These are phyloP conservation scores for Malassezia furfur DNA, from an alignment of 1,284 basidiomycete genomes.

Conservation along the genomic window DNA sequence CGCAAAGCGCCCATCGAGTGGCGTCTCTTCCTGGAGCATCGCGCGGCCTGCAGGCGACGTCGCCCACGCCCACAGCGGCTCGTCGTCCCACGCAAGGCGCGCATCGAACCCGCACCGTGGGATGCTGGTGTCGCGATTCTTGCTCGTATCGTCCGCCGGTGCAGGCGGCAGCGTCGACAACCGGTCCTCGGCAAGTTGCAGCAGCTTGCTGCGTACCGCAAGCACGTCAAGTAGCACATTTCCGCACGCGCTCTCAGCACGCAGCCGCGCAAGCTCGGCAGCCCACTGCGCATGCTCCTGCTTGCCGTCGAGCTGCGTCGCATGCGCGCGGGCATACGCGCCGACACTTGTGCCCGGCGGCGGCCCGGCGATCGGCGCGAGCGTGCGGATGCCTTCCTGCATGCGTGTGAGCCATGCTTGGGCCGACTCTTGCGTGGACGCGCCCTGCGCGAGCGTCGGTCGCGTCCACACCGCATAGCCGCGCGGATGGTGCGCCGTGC, in stretches of 20 bases:
- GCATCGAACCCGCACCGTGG: slow-evolving; percentile 24
- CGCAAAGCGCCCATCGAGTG: neutral
- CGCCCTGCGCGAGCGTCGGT: neutral
- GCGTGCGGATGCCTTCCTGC: neutral
- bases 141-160: neutral
- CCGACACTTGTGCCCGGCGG: slow-evolving; percentile 9
- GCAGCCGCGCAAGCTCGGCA: neutral
- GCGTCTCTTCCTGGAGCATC: slow-evolving; percentile 5
- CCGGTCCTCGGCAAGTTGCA: slow-evolving; percentile 24
- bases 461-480: slow-evolving; percentile 9
- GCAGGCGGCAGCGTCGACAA: slow-evolving; percentile 10
- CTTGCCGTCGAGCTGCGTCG: neutral
- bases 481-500: neutral
- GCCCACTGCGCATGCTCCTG: neutral
- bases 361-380: neutral
- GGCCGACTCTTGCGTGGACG: neutral
- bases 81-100: slow-evolving; percentile 24
- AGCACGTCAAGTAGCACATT: slow-evolving; percentile 9
- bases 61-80: slow-evolving; percentile 16
- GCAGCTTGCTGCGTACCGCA: slow-evolving; percentile 13
- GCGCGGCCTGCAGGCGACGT: slow-evolving; percentile 6
- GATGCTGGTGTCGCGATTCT: neutral
- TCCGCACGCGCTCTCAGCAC: neutral
- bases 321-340: slow-evolving; percentile 1
- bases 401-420: slow-evolving; percentile 2